These are phyloP conservation scores for Trichoderma lentiforme DNA, from an alignment of 2,329 filamentous ascomycete species.

Conservation along the genomic window DNA sequence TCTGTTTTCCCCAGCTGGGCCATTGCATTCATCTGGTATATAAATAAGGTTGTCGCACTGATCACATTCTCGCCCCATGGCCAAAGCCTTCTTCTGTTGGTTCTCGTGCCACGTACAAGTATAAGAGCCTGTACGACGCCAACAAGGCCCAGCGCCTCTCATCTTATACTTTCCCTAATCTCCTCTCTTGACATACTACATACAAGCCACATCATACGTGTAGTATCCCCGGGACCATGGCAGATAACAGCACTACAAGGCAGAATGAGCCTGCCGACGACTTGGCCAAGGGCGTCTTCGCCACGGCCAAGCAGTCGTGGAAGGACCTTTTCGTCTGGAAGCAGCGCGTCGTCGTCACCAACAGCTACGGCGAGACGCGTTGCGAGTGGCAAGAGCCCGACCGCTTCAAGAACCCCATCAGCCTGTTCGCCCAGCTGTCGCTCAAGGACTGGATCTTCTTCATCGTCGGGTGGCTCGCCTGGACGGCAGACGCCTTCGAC, in stretches of 20 bases:
- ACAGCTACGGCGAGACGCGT: constrained; percentile 60
- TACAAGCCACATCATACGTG: not conserved
- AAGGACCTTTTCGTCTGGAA: constrained; percentile 70
- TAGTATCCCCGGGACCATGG: not conserved
- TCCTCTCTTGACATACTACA: not conserved
- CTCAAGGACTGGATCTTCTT: constrained; percentile 70
- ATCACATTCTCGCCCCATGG: not conserved
- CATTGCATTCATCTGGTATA: not conserved
- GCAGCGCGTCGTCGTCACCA: constrained; percentile 65
- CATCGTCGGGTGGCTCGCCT: constrained; percentile 68
- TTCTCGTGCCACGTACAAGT: not conserved
- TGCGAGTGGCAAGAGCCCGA: constrained; percentile 67
- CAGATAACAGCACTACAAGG: not conserved
- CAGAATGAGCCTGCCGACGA: constrained; percentile 58
- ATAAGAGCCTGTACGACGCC: not conserved
- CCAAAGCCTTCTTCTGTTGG: not conserved
- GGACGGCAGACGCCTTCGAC: constrained; percentile 81
- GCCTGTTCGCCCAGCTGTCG: constrained; percentile 61
- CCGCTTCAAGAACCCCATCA: constrained; percentile 67
- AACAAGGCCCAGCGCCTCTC: not conserved
- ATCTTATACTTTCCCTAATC: not conserved
- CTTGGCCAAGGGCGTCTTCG: constrained; percentile 60
- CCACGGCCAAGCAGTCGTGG: constrained; percentile 62
- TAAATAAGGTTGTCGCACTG: constrained; percentile 8
- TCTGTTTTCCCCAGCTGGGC: not conserved